phyloP scores from a whole-genome alignment of 441 rosid genomes.

The Arabidopsis lyrata region DNA sequence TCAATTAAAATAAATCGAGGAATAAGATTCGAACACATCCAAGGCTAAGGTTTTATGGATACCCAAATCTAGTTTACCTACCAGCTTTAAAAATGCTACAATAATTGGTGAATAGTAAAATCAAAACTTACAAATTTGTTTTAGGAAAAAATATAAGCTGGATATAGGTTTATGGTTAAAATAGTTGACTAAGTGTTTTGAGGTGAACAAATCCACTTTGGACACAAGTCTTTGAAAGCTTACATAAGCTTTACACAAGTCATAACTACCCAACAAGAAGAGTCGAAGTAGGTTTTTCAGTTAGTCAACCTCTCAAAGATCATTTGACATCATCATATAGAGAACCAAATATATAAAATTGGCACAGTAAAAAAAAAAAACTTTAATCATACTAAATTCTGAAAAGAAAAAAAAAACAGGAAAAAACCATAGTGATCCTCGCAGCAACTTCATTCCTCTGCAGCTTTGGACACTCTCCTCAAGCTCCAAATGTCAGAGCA shows the following conservation, averaged over 20 bases:
- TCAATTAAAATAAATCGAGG: conserved; percentile 4
- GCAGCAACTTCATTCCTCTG: conserved; percentile 10
- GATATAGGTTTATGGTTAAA: conserved; percentile 29
- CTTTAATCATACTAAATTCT: neutral
- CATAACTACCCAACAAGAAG: conserved; percentile 45
- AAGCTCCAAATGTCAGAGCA: neutral
- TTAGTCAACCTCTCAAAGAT: conserved; percentile 45
- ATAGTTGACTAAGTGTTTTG: conserved; percentile 39
- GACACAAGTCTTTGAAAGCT: conserved; percentile 44
- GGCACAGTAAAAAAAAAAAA: neutral
- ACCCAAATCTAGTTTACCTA: conserved; percentile 41
- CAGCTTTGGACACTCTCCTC: conserved; percentile 23
- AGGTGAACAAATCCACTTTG: conserved; percentile 43
- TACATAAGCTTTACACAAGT: conserved; percentile 40
- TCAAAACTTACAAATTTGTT: neutral
- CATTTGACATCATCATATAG: conserved; percentile 41
- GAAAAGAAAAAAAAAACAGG: neutral
- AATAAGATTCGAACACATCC: conserved; percentile 25
- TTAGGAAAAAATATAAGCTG: neutral
- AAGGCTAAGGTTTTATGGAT: conserved; percentile 6
- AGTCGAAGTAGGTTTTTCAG: conserved; percentile 43
- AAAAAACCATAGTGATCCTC: conserved; percentile 1
- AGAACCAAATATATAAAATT: conserved; percentile 20
- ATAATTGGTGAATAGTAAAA: neutral
- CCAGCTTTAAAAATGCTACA: conserved; percentile 5